Base-by-base conservation (phyloP, 495 filamentous ascomycete species). In the Pyrenula massariospora region DNA sequence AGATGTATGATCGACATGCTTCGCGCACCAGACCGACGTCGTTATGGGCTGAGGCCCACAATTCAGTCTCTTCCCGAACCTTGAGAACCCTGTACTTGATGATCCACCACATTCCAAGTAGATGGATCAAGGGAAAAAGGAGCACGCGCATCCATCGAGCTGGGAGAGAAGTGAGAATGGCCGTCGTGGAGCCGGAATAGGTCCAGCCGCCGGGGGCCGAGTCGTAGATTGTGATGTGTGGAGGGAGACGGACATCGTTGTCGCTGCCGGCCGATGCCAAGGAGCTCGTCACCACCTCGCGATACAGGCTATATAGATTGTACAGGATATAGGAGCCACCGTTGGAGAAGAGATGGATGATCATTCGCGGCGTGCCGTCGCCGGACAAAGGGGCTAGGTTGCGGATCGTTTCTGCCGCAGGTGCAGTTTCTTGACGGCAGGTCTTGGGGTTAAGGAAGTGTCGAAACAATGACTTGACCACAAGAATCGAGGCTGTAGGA, bases 401-500 rank as follows among this genome's bases (percentile, higher is more conserved):
- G 50, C 20, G 50, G 12, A 3, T 19, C 24, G 36, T 50, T n/a
- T 24, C 25, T n/a, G 50, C 36, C 48, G 56, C n/a, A 23, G 31
- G 2, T 2, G 31, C 31, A 42, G 31, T 42, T 42, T 42, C 31
- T 42, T 15, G 31, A 42, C 31, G 31, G 31, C 31, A 42, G 31
- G 8, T 42, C 15, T 42, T 42, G 31, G 31, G 31, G 15, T 15
- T 42, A 15, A 42, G 5, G 31, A 8, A 42, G 31, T 42, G 31
- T 15, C 31, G 31, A 42, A 42, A 42, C 31, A 15, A 42, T 42
- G 31, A 42, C 31, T 42, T 42, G 24, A 61, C 53, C 19, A 56
- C n/a, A 15, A 77, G 56, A 58, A 77, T 70, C 1, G 57, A 58
- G 1, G 66, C 48, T 15, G 54, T 25, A 5, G 75, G 75, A 56